phyloP scores from a whole-genome alignment of 768 basidiomycete species.

The Naganishia friedmannii region DNA sequence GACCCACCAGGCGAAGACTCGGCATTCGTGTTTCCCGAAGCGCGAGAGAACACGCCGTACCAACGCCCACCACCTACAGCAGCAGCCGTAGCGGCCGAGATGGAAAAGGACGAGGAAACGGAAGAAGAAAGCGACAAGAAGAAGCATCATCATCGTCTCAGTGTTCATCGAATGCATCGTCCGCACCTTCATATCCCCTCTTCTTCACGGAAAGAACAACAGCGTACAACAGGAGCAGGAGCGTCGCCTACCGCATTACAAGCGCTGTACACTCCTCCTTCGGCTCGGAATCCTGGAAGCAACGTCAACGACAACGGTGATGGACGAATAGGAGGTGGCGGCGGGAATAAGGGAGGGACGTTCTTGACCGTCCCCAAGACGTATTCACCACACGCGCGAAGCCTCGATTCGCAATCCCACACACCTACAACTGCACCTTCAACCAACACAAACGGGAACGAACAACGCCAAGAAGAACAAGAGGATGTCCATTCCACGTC shows the following conservation, averaged over 20 bases:
- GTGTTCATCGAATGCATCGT: not conserved
- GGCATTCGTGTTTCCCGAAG: not conserved
- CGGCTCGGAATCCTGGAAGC: not conserved
- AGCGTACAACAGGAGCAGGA: no score
- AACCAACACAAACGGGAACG: no score
- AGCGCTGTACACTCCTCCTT: not conserved
- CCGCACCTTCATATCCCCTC: not conserved
- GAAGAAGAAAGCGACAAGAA: not conserved
- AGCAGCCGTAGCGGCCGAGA: no score
- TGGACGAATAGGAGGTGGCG: not conserved
- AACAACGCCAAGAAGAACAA: not conserved
- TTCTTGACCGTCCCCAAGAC: not conserved
- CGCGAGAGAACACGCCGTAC: not conserved
- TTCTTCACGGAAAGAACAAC: not conserved
- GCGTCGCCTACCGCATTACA: not conserved
- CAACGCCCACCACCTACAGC: no score
- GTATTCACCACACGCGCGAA: slow-evolving; percentile 15
- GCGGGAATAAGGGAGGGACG: not conserved
- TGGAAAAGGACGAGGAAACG: not conserved
- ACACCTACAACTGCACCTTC: not conserved
- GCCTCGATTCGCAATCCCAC: not conserved
- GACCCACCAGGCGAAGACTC: not conserved
- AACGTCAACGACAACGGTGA: not conserved
- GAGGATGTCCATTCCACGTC: not conserved
- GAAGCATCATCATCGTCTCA: not conserved